phyloP scores from a whole-genome alignment of 805 yeast species.

The Monosporozyma servazzii region DNA sequence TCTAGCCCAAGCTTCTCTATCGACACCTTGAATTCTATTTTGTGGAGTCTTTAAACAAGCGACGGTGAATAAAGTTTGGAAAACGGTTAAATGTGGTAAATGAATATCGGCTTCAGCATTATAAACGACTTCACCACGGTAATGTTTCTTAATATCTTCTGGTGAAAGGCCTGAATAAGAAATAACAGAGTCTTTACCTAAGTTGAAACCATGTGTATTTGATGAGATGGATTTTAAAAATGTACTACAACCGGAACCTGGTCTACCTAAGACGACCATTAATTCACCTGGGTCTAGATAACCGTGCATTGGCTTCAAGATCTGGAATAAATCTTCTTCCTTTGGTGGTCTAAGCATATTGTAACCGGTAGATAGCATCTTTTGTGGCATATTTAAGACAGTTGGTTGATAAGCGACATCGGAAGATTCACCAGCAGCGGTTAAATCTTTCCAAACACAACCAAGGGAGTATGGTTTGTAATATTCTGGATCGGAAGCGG shows the following conservation, averaged over 20 bases:
- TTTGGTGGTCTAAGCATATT: conserved; percentile 16
- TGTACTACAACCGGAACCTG: conserved; percentile 71
- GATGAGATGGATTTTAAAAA: conserved; percentile 51
- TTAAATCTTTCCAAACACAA: conserved; percentile 46
- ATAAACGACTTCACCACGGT: conserved; percentile 61
- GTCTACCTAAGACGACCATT: conserved; percentile 63
- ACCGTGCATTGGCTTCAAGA: conserved; percentile 60
- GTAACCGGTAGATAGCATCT: conserved; percentile 41
- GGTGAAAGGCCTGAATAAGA: conserved; percentile 48
- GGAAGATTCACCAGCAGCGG: conserved; percentile 57
- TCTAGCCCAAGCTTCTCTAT: conserved; percentile 44
- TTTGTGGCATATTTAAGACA: conserved; percentile 40
- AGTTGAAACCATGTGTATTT: conserved; percentile 50
- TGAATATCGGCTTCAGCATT: conserved; percentile 62
- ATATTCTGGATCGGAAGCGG: conserved; percentile 48
- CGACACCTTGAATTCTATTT: conserved; percentile 47
- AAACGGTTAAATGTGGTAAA: conserved; percentile 60
- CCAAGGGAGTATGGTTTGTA: conserved; percentile 55
- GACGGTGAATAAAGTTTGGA: conserved; percentile 55
- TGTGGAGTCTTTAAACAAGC: conserved; percentile 52
- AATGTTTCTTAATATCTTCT: conserved; percentile 41
- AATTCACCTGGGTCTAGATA: conserved; percentile 52
- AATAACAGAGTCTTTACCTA: conserved; percentile 39
- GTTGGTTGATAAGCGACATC: conserved; percentile 62
- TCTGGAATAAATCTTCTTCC: conserved; percentile 35